Conservation (phyloP, 2,329 filamentous ascomycete genomes). For the Plectosphaerella plurivora region DNA sequence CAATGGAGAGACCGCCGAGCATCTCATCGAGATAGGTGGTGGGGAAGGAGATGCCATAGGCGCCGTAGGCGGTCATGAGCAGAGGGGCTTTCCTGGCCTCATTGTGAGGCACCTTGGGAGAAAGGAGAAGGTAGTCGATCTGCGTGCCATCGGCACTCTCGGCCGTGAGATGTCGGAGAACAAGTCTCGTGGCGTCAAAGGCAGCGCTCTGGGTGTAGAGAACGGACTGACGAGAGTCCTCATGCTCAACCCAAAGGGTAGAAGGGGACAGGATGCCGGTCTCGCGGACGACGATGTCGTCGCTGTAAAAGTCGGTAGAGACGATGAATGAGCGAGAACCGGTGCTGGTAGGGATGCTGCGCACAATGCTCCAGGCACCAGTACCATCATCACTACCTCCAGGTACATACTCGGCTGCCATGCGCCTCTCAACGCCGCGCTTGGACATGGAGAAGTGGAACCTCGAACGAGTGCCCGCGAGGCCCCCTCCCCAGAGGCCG, state of each 20-base stretch:
- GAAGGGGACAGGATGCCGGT: background rate
- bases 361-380: background rate
- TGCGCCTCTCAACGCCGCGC: background rate
- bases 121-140: constrained; percentile 1
- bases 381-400: background rate
- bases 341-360: background rate
- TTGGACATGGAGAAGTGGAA: background rate
- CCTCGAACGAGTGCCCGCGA: background rate
- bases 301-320: background rate
- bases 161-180: background rate
- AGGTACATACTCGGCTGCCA: background rate
- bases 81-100: background rate
- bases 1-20: background rate
- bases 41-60: background rate
- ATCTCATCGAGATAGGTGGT: background rate
- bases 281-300: background rate
- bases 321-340: background rate
- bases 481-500: background rate
- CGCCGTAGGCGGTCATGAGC: constrained; percentile 1
- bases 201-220: background rate
- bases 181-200: background rate
- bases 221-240: background rate
- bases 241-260: background rate
- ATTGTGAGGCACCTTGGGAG: background rate
- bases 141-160: background rate